Evolutionary conservation across 495 filamentous ascomycete species (phyloP).

Genomic region (Astrothelium subdiscretum): DNA sequence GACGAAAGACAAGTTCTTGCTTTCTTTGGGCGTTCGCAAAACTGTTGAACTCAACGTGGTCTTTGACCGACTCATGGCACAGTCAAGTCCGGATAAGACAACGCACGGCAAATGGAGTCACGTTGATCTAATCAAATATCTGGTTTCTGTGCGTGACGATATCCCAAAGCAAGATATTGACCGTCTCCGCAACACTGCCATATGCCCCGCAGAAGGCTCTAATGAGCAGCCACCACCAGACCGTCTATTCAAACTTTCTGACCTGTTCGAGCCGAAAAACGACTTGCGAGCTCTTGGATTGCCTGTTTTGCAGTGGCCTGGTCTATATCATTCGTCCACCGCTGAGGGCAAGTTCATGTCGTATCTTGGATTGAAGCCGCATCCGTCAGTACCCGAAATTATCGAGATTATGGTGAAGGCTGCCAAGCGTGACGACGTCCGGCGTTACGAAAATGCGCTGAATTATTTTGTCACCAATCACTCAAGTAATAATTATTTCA

Average conservation of each 20-base stretch:
- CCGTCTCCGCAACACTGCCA: slow-evolving; percentile 59
- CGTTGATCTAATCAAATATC: slow-evolving; percentile 85
- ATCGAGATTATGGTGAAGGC: slow-evolving; percentile 61
- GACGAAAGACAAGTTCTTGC: slow-evolving; percentile 82
- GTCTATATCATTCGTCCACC: slow-evolving; percentile 47
- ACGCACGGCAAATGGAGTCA: slow-evolving; percentile 67
- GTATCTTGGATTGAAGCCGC: slow-evolving; percentile 55
- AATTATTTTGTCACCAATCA: slow-evolving; percentile 75
- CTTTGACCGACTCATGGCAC: slow-evolving; percentile 68
- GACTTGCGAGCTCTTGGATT: slow-evolving; percentile 54
- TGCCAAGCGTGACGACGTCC: slow-evolving; percentile 39
- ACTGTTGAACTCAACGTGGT: slow-evolving; percentile 90
- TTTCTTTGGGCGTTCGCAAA: slow-evolving; percentile 67
- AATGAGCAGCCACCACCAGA: slow-evolving; percentile 17
- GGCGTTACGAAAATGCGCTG: slow-evolving; percentile 39
- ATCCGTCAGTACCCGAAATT: slow-evolving; percentile 57
- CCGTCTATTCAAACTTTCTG: slow-evolving; percentile 63
- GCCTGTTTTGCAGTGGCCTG: slow-evolving; percentile 78
- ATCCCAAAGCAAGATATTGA: slow-evolving; percentile 77
- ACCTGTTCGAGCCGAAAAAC: slow-evolving; percentile 76
- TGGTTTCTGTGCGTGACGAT: slow-evolving; percentile 78
- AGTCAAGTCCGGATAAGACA: slow-evolving; percentile 31
- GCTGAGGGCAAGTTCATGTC: slow-evolving; percentile 62
- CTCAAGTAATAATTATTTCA: slow-evolving; percentile 59
- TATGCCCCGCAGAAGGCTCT: slow-evolving; percentile 65